These are phyloP conservation scores for Scheffersomyces cryptocercus DNA, from an alignment of 1,139 yeast species.

Conservation along the genomic window DNA sequence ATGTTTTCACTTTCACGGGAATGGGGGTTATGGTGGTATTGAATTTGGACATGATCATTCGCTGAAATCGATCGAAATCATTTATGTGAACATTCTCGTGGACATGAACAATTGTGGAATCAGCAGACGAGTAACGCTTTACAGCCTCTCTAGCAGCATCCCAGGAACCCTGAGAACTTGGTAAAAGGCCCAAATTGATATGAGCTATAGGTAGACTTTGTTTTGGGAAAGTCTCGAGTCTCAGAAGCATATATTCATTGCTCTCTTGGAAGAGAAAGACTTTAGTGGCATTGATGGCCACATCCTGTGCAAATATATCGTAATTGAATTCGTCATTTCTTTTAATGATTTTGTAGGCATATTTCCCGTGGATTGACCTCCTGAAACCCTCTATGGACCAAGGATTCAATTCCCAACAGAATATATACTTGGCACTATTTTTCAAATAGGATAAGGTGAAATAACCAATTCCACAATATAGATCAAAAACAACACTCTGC, in stretches of 20 bases:
- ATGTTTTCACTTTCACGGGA: slow-evolving; percentile 70
- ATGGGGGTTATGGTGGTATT: slow-evolving; percentile 19
- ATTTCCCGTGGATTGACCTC: slow-evolving; percentile 55
- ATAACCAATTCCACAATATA: slow-evolving; percentile 87
- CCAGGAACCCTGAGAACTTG: slow-evolving; percentile 69
- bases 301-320: slow-evolving; percentile 9
- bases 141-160: slow-evolving; percentile 36
- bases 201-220: slow-evolving; percentile 46
- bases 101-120: slow-evolving; percentile 51
- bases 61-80: slow-evolving; percentile 38
- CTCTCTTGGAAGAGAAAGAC: slow-evolving; percentile 59
- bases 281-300: slow-evolving; percentile 15
- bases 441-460: slow-evolving; percentile 70
- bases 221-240: slow-evolving; percentile 34
- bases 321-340: slow-evolving; percentile 28
- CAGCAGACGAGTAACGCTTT: slow-evolving; percentile 7
- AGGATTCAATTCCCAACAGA: slow-evolving; percentile 85
- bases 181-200: slow-evolving; percentile 76
- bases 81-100: slow-evolving; percentile 70
- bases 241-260: slow-evolving; percentile 49
- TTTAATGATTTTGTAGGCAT: slow-evolving; percentile 35
- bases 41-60: slow-evolving; percentile 10
- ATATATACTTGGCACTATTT: slow-evolving; percentile 50
- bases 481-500: slow-evolving; percentile 55
- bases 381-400: slow-evolving; percentile 78